Base-by-base conservation (phyloP, 2,329 filamentous ascomycete species). In the Nigrograna mackinnonii region DNA sequence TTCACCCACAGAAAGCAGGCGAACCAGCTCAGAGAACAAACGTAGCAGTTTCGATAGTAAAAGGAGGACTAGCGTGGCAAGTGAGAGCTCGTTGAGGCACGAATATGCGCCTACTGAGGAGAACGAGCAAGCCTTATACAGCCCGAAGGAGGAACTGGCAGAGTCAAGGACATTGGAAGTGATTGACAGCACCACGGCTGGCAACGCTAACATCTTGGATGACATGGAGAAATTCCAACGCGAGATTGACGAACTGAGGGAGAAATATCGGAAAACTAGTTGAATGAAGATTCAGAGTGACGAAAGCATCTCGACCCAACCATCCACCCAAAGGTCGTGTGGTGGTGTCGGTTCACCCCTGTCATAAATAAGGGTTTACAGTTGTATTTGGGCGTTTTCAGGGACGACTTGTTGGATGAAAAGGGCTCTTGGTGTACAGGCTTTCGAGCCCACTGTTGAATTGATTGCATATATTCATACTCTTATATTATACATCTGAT, bases 171-270 rank as follows among this genome's bases (percentile, higher is more conserved):
- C 11, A 11, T 30, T 46, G 4, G 42, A 44, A 18, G 21, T 28
- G 12, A n/a, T 30, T 12, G 14, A 9, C 12, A 13, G 19, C 18
- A 16, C 32, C 13, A 33, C 22, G 6, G 60, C 47, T 24, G 52
- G 54, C 24, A 47, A 56, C 6, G 53, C 43, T 13, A 67, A 58
- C 43, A 65, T 70, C 4, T 43, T 70, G 12, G 63, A 66, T 37
- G 67, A 70, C 37, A 66, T 70, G 65, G 66, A 68, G 22, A 61
- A 52, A 46, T 68, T 70, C 21, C 67, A 70, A 46, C 53, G 55
- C 6, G 67, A 70, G 52, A 65, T 70, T 47, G 67, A 70, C 34
- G 65, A 62, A 52, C 36, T 70, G 50, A 57, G 62, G 44, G 44
- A 49, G n/a, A 46, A 48, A 41, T 67, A 58, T 43, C 54, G 55